Percentiles rank a stretch among this genome's conserved stretches.
Conservation (phyloP, 805 yeast species). For the Kodamaea leandrae region DNA sequence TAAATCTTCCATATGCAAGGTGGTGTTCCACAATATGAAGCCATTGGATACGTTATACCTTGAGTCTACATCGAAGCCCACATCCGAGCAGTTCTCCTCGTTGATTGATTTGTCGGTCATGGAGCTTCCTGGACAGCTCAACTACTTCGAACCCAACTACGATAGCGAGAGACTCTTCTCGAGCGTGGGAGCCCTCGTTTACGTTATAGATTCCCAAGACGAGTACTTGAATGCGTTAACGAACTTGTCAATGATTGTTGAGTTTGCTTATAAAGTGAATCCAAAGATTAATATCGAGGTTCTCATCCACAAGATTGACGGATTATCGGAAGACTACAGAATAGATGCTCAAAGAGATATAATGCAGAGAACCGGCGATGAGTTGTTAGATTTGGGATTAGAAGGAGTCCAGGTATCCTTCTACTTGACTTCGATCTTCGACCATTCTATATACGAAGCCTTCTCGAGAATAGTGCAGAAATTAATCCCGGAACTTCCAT, state of each 20-base stretch:
- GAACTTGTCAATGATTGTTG: slow-evolving; percentile 82
- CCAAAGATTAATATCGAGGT: slow-evolving; percentile 89
- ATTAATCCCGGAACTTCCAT: slow-evolving; percentile 82
- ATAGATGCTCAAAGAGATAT: slow-evolving; percentile 95
- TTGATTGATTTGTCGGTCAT: slow-evolving; percentile 83
- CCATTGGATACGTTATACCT: slow-evolving; percentile 89
- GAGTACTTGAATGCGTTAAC: slow-evolving; percentile 91
- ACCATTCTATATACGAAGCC: slow-evolving; percentile 94
- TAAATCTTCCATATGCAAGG: slow-evolving; percentile 92
- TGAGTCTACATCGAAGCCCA: slow-evolving; percentile 87
- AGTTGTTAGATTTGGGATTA: slow-evolving; percentile 79
- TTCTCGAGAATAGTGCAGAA: slow-evolving; percentile 91
- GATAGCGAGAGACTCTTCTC: slow-evolving; percentile 76
- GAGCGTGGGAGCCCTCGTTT: slow-evolving; percentile 85
- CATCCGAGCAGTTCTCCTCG: slow-evolving; percentile 78
- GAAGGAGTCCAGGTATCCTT: slow-evolving; percentile 90
- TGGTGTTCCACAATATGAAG: slow-evolving; percentile 94
- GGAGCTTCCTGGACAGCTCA: slow-evolving; percentile 94
- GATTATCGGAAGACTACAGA: slow-evolving; percentile 88
- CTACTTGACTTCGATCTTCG: slow-evolving; percentile 90
- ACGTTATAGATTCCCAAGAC: slow-evolving; percentile 93
- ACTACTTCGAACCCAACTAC: slow-evolving; percentile 80
- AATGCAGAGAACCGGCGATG: slow-evolving; percentile 94
- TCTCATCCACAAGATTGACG: slow-evolving; percentile 93
- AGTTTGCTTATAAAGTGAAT: slow-evolving; percentile 79